Conservation (phyloP, 2,329 filamentous ascomycete species). For the Botrytis aclada region DNA sequence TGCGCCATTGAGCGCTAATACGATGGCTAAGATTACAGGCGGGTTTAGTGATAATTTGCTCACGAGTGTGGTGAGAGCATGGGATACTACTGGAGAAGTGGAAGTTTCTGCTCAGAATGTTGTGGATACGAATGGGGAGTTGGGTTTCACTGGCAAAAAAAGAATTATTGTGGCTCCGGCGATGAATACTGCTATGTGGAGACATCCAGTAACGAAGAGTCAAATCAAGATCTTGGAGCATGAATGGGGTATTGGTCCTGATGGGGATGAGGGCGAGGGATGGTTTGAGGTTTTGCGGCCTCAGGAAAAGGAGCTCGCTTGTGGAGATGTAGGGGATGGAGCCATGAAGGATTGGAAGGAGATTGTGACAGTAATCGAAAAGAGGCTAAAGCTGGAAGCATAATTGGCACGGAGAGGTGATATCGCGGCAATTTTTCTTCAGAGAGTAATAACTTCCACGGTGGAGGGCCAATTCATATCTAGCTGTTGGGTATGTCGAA, state of each 20-base stretch:
- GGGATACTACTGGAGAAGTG: slow-evolving; percentile 60
- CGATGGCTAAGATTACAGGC: slow-evolving; percentile 75
- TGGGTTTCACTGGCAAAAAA: slow-evolving; percentile 46
- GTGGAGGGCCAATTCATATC: background rate
- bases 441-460: background rate
- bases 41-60: slow-evolving; percentile 79
- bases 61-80: slow-evolving; percentile 73
- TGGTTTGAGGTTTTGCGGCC: slow-evolving; percentile 74
- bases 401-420: slow-evolving; percentile 2
- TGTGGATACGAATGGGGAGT: slow-evolving; percentile 19
- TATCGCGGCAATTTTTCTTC: background rate
- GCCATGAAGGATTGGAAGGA: slow-evolving; percentile 80
- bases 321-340: slow-evolving; percentile 77
- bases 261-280: slow-evolving; percentile 62
- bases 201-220: slow-evolving; percentile 73
- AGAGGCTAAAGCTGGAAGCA: slow-evolving; percentile 37
- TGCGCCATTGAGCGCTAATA: slow-evolving; percentile 79
- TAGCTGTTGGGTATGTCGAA: background rate
- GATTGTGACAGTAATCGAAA: slow-evolving; percentile 65
- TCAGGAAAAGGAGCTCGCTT: slow-evolving; percentile 74
- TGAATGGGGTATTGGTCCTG: slow-evolving; percentile 63
- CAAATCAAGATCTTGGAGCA: slow-evolving; percentile 68
- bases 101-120: slow-evolving; percentile 15
- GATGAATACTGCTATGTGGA: slow-evolving; percentile 93
- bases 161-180: slow-evolving; percentile 73